Percentiles rank a stretch among this genome's conserved stretches.
phyloP scores from a whole-genome alignment of 2,329 filamentous ascomycete genomes.

The Coniella lustricola region DNA sequence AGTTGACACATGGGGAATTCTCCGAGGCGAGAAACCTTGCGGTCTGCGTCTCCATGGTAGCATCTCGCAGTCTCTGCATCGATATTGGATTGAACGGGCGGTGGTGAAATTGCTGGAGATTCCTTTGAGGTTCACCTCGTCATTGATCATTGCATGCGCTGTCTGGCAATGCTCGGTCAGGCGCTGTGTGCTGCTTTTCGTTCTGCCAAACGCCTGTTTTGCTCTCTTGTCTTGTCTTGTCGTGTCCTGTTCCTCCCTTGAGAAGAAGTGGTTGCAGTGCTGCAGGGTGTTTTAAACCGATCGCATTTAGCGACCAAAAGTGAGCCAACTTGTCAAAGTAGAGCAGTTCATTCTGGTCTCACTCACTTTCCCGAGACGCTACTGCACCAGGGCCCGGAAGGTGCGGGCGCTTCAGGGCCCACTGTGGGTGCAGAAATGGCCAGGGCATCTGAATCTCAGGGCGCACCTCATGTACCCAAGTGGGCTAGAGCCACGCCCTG shows the following conservation, averaged over 20 bases:
- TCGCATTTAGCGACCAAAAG: no score
- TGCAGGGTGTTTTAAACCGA: no score
- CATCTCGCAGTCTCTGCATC: no score
- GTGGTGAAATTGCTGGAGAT: no score
- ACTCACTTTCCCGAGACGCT: background rate
- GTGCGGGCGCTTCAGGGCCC: background rate
- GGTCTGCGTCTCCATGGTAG: background rate
- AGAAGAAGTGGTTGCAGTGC: no score
- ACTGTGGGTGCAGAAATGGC: background rate
- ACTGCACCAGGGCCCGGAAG: background rate
- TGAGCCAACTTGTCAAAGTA: no score
- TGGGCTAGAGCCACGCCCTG: slow-evolving; percentile 1
- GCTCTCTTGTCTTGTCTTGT: background rate
- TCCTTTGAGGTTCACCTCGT: no score
- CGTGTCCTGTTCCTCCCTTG: background rate
- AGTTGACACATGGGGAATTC: background rate
- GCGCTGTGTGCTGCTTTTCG: background rate
- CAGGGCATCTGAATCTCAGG: background rate
- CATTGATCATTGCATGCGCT: no score
- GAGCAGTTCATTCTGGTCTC: no score
- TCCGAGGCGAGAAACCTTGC: background rate
- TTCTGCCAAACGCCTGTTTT: background rate
- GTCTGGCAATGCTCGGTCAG: no score
- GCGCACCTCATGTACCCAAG: slow-evolving; percentile 2
- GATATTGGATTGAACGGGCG: no score